A percentile compares a stretch with the other conserved stretches of the same genome.
Conservation (phyloP, 805 yeast genomes). For the Kregervanrija pseudodelftensis region DNA sequence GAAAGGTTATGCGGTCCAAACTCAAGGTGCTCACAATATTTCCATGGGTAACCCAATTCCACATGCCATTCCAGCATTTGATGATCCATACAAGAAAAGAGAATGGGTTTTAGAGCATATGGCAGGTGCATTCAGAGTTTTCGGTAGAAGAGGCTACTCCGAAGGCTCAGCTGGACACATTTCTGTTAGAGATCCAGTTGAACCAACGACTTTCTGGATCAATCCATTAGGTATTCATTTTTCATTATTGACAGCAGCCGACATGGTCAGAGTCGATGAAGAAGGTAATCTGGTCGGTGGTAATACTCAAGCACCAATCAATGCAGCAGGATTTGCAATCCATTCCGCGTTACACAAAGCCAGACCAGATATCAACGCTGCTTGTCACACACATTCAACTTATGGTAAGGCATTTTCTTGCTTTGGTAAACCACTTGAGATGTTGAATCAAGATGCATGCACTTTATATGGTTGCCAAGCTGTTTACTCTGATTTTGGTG, state of each 20-base stretch:
- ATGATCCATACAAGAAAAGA: conserved; percentile 41
- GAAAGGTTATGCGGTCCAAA: conserved; percentile 34
- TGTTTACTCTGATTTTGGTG: conserved; percentile 67
- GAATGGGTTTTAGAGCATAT: conserved; percentile 59
- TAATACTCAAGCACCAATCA: conserved; percentile 35
- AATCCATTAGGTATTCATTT: conserved; percentile 83
- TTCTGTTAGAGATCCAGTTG: conserved; percentile 76
- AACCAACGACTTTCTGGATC: conserved; percentile 80
- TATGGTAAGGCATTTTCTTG: conserved; percentile 61
- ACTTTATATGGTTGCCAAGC: conserved; percentile 57
- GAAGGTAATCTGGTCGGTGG: conserved; percentile 61
- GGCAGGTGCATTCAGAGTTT: conserved; percentile 81
- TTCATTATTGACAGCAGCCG: conserved; percentile 48
- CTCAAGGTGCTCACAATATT: conserved; percentile 55
- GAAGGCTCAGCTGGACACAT: conserved; percentile 87
- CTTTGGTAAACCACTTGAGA: conserved; percentile 61
- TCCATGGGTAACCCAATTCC: conserved; percentile 48
- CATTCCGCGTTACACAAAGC: conserved; percentile 63
- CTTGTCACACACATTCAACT: conserved; percentile 63
- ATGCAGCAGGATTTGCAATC: conserved; percentile 65
- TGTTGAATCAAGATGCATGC: conserved; percentile 77
- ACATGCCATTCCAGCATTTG: conserved; percentile 44
- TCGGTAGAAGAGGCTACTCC: conserved; percentile 69
- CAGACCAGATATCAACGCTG: conserved; percentile 65
- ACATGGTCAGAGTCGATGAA: conserved; percentile 57